phyloP scores from a whole-genome alignment of 345 rosid species.

The Crucihimalaya himalaica region DNA sequence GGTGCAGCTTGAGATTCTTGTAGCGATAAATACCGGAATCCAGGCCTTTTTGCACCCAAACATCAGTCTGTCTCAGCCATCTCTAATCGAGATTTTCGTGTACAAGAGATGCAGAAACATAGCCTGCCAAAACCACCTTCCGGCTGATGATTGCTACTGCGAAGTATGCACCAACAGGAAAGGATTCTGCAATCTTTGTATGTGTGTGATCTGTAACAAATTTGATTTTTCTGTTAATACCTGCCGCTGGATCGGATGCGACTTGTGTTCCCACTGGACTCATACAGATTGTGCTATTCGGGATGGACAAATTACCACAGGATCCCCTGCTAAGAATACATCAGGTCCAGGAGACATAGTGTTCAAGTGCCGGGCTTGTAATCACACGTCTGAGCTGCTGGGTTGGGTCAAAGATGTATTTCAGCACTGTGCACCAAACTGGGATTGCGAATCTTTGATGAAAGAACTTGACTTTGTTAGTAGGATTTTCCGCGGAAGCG shows the following conservation, averaged over 20 bases:
- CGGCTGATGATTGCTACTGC: constrained; percentile 91
- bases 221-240: constrained; percentile 92
- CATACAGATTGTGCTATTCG: constrained; percentile 96
- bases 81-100: constrained; percentile 75
- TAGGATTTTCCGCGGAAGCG: constrained; percentile 83
- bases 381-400: constrained; percentile 83
- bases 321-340: constrained; percentile 63
- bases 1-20: constrained; percentile 81
- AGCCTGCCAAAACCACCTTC: constrained; percentile 86
- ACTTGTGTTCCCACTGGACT: constrained; percentile 95
- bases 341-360: constrained; percentile 73
- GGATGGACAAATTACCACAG: constrained; percentile 72
- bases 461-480: constrained; percentile 91
- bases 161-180: constrained; percentile 72
- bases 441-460: constrained; percentile 81
- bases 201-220: constrained; percentile 93
- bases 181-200: constrained; percentile 94
- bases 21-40: constrained; percentile 83
- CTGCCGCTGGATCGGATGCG: constrained; percentile 97
- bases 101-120: constrained; percentile 92
- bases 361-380: constrained; percentile 82
- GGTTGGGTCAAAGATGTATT: constrained; percentile 99
- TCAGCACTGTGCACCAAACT: constrained; percentile 84
- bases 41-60: constrained; percentile 88
- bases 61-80: constrained; percentile 76